Conservation (phyloP, 768 basidiomycete genomes). For the Naganishia randhawae region DNA sequence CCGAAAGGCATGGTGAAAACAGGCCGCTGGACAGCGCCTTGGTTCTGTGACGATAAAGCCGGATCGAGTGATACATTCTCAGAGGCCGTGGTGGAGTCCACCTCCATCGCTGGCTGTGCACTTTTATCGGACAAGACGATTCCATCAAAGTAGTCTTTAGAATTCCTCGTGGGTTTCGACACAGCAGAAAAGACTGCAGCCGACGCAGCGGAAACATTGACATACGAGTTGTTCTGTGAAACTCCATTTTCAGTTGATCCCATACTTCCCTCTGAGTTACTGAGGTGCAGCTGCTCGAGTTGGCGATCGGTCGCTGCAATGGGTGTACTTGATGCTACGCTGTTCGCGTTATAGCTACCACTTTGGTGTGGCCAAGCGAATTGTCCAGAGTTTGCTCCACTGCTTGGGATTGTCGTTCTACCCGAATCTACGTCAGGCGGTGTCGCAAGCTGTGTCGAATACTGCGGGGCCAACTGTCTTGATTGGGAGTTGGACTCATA, state of each 20-base stretch:
- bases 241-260: background rate
- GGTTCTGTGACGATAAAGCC: background rate
- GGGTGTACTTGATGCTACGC: background rate
- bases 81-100: background rate
- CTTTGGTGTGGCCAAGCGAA: slow-evolving; percentile 9
- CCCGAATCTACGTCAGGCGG: background rate
- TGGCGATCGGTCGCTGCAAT: background rate
- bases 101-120: background rate
- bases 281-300: background rate
- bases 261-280: background rate
- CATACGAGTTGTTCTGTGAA: slow-evolving; percentile 14
- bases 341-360: background rate
- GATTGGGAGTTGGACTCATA: background rate
- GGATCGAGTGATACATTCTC: background rate
- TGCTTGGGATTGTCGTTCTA: background rate
- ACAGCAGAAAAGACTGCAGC: background rate
- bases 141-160: slow-evolving; percentile 23
- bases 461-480: background rate
- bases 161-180: slow-evolving; percentile 17
- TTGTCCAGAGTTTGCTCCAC: background rate
- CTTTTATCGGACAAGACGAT: slow-evolving; percentile 17
- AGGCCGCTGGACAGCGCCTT: slow-evolving; percentile 32
- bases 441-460: slow-evolving; percentile 1
- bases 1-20: slow-evolving; percentile 19
- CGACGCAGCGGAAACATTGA: slow-evolving; percentile 9